These are phyloP conservation scores for Colletotrichum viniferum DNA, from an alignment of 2,329 filamentous ascomycete genomes.

Conservation along the genomic window DNA sequence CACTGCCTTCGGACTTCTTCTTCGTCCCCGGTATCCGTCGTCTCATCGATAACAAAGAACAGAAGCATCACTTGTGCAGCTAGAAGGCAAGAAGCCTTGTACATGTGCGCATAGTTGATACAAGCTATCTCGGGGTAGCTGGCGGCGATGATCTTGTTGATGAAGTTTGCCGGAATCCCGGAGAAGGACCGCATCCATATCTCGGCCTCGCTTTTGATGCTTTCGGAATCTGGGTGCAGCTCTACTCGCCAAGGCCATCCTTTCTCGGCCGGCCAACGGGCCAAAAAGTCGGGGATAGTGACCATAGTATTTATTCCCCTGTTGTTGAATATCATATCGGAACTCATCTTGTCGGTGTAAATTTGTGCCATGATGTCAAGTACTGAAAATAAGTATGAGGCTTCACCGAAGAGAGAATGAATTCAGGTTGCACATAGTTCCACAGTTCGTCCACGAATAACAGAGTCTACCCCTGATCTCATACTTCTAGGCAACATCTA, in stretches of 20 bases:
- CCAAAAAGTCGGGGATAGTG: neutral
- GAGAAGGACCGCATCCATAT: neutral
- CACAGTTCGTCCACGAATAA: too few species aligned
- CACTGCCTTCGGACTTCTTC: neutral
- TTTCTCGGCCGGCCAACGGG: neutral
- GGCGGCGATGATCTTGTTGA: neutral
- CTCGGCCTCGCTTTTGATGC: rapidly evolving
- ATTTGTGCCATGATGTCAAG: neutral
- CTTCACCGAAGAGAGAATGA: neutral
- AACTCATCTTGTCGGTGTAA: neutral
- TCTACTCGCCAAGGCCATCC: neutral
- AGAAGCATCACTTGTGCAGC: neutral
- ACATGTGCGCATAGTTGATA: neutral
- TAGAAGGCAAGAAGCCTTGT: neutral
- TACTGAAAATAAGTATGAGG: neutral
- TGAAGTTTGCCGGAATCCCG: neutral
- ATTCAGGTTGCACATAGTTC: too few species aligned
- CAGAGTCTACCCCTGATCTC: too few species aligned
- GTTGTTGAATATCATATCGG: neutral
- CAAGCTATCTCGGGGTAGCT: neutral
- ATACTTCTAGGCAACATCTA: neutral
- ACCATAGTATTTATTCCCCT: neutral
- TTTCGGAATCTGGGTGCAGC: neutral
- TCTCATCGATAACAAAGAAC: neutral
- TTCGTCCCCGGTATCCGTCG: neutral